Conservation (phyloP, 352 stramenopile genomes). For the Phytopythium oedochilum region DNA sequence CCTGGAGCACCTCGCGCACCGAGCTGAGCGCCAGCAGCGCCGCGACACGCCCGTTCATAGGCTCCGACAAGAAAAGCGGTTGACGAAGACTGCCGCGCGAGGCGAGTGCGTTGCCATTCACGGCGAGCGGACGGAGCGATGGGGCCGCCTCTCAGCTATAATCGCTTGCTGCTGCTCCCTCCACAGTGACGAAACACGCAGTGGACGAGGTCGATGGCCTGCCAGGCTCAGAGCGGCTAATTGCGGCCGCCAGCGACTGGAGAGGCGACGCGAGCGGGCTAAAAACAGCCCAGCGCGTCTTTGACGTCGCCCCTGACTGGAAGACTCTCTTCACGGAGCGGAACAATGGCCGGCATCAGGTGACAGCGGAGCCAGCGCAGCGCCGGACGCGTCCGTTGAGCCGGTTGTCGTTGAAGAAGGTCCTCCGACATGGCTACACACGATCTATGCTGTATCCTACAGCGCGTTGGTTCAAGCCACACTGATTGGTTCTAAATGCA, state of each 20-base stretch:
- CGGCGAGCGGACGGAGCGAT: background rate
- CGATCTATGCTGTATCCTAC: background rate
- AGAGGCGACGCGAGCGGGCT: background rate
- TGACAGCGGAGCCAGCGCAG: too few species aligned
- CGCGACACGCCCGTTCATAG: conserved; percentile 44
- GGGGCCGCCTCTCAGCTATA: background rate
- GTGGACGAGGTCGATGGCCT: background rate
- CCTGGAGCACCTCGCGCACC: conserved; percentile 36
- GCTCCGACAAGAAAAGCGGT: background rate
- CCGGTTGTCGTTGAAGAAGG: background rate
- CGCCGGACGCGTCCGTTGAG: too few species aligned
- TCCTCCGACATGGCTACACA: background rate
- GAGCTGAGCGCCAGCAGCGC: conserved; percentile 38
- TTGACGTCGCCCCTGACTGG: too few species aligned
- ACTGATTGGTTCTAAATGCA: too few species aligned
- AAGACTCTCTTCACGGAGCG: too few species aligned
- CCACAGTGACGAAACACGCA: background rate
- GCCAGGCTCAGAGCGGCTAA: background rate
- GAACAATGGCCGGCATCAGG: too few species aligned
- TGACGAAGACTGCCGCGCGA: background rate
- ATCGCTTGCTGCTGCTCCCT: background rate
- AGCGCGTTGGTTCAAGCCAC: too few species aligned
- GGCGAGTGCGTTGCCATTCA: conserved; percentile 2
- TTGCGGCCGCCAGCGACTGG: background rate
- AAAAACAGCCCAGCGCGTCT: too few species aligned